Percentiles rank a stretch among this genome's conserved stretches.
phyloP scores from a whole-genome alignment of 768 basidiomycete species.

The Xerocomus brunneocitrinus region DNA sequence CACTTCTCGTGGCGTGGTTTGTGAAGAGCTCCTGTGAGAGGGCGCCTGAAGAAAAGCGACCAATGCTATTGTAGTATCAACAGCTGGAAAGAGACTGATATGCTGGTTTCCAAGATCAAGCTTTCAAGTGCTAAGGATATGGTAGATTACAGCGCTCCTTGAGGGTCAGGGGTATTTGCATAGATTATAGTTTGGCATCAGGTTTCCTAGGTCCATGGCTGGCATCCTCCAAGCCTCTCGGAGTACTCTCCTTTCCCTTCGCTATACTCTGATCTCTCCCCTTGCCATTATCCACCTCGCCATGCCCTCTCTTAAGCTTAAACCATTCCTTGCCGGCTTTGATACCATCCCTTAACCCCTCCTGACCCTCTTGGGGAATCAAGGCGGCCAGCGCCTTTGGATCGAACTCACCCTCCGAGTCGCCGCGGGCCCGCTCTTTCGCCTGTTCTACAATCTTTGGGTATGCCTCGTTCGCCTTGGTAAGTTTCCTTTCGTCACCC shows the following conservation, averaged over 20 bases:
- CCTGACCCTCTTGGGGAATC: conserved; percentile 9
- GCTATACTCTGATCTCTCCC: conserved; percentile 3
- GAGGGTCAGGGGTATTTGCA: conserved; percentile 2
- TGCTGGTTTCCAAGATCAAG: not conserved
- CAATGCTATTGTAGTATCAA: too few species aligned
- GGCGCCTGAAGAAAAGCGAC: not conserved
- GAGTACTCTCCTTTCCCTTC: conserved; percentile 5
- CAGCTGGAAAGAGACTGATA: too few species aligned
- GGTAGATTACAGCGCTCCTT: not conserved
- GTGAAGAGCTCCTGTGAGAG: too few species aligned
- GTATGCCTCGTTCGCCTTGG: conserved; percentile 14
- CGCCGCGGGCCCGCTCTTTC: conserved; percentile 3
- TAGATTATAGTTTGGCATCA: conserved; percentile 22
- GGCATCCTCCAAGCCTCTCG: conserved; percentile 11
- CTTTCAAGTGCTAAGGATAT: not conserved
- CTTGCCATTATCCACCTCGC: not conserved
- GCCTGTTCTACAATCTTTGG: conserved; percentile 10
- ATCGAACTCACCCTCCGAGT: conserved; percentile 4
- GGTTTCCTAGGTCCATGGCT: conserved; percentile 7
- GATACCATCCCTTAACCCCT: conserved; percentile 1
- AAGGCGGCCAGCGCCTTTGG: conserved; percentile 3
- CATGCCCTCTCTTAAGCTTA: not conserved
- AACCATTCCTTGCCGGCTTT: conserved; percentile 4
- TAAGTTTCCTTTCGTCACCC: conserved; percentile 17
- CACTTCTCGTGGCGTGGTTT: too few species aligned